Conservation (phyloP, 1,284 basidiomycete genomes). For the Cryptococcus neoformans region DNA sequence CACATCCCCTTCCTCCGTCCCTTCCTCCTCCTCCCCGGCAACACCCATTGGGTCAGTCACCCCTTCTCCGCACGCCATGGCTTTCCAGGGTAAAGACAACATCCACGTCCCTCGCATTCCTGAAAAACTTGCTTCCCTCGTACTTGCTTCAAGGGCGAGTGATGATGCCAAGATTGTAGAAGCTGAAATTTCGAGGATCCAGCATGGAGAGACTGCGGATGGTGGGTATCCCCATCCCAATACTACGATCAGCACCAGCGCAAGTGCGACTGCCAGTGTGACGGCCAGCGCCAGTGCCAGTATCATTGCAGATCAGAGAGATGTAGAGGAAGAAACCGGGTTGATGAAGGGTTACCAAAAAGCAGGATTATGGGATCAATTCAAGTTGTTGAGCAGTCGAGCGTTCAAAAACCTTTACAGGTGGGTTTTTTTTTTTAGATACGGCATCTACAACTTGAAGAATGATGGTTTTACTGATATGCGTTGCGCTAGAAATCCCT, state of each 20-base stretch:
- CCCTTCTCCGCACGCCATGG: conserved; percentile 18
- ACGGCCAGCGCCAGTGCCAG: too few species aligned
- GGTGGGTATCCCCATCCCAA: conserved; percentile 9
- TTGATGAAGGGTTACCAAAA: conserved; percentile 73
- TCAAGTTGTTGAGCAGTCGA: conserved; percentile 84
- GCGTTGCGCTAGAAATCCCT: conserved; percentile 66
- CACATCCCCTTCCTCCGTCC: conserved; percentile 36
- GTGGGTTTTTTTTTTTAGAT: conserved; percentile 15
- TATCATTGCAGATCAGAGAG: conserved; percentile 14
- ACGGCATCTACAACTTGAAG: too few species aligned
- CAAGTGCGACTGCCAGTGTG: too few species aligned
- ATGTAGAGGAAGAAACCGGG: conserved; percentile 58
- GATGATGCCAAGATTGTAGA: conserved; percentile 62
- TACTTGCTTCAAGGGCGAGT: conserved; percentile 68
- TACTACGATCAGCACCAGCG: too few species aligned
- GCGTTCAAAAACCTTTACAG: conserved; percentile 96
- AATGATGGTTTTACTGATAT: conserved; percentile 4
- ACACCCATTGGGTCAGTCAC: conserved; percentile 18
- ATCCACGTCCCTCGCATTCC: conserved; percentile 51
- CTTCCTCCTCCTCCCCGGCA: conserved; percentile 24
- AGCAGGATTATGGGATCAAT: conserved; percentile 84
- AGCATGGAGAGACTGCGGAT: conserved; percentile 41
- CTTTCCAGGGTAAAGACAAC: conserved; percentile 31
- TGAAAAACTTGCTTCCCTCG: conserved; percentile 68
- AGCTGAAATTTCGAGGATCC: conserved; percentile 61